Evolutionary conservation across 192 early-diverging fungal species (phyloP).

Genomic region (Backusella luteola): DNA sequence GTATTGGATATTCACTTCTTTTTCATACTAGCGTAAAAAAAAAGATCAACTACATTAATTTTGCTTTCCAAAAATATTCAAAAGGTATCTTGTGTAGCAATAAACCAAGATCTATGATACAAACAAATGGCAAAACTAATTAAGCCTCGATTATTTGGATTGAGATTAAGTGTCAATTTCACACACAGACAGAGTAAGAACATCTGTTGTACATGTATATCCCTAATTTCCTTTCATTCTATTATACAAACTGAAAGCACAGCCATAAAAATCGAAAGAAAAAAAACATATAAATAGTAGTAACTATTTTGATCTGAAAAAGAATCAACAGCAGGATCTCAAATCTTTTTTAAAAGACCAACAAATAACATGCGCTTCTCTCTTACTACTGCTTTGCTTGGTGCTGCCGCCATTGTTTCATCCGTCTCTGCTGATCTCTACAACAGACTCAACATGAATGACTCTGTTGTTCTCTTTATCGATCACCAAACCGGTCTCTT

Average conservation of each 20-base stretch:
- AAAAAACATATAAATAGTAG: background rate
- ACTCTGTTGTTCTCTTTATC: conserved; percentile 28
- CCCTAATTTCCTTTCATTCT: background rate
- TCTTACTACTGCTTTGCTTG: conserved; percentile 4
- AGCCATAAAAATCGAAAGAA: background rate
- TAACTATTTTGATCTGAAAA: background rate
- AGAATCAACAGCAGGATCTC: background rate
- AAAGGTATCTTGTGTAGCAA: too few species aligned
- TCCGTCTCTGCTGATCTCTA: conserved; percentile 14
- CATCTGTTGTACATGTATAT: background rate
- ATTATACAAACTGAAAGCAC: background rate
- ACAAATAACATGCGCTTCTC: conserved; percentile 3
- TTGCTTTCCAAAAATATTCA: too few species aligned
- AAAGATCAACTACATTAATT: too few species aligned
- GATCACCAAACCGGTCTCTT: conserved; percentile 35
- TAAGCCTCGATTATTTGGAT: too few species aligned
- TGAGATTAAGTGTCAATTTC: too few species aligned
- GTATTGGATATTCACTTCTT: too few species aligned
- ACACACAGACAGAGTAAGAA: background rate
- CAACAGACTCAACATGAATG: conserved; percentile 23
- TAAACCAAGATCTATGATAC: too few species aligned
- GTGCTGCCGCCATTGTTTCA: background rate
- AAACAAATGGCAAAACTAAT: too few species aligned
- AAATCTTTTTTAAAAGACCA: background rate
- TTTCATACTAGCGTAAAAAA: too few species aligned